Evolutionary conservation across 768 basidiomycete species (phyloP), one percentile per base, ranked within the genome.

Genomic region (Russula virescens): DNA sequence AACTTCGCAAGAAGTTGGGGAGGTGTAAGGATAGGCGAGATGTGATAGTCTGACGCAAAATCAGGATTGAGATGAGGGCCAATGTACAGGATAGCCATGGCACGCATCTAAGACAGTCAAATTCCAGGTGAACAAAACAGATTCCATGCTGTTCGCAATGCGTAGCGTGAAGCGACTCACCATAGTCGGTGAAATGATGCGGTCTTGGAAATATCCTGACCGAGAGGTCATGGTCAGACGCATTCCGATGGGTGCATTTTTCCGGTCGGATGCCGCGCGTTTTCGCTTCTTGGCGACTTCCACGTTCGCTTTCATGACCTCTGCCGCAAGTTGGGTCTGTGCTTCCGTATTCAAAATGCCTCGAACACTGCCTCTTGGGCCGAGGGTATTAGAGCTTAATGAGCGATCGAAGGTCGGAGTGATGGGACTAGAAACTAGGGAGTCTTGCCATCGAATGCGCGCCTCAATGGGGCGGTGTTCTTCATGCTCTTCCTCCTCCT

Each of bases 81-180:
- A 62, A 99, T 89, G 75, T 97, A 97, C 66, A 96, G 76, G 71
- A 97, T 95, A 3, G 96, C 96, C 97, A 99, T 99, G 0, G 96
- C 95, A 40, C 97, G 91, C 93, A 98, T 98, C 96, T 98, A 69
- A 50, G 23, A 63, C 26, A 34, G 43, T 38, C 43, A 40, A 62
- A 46, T 42, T 58, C 18, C 6, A 62, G 45, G 31, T 34, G 23
- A 38, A 9, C 31, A 31, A 31, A 31, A 8, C 31, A 31, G 31
- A 31, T 31, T 8, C 3, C 31, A 31, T 4, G 31, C 8, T 31
- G 42, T 60, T 55, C 49, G n/a, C 23, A 31, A 43, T 56, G 62
- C 50, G 46, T 28, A 21, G 57, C 40, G 28, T 48, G 28, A 21
- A 55, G 34, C 23, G 68, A 75, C 91, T 70, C 72, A 96, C 96